Evolutionary conservation across 2,329 filamentous ascomycete genomes (phyloP).

Genomic region (Fusarium sp.): DNA sequence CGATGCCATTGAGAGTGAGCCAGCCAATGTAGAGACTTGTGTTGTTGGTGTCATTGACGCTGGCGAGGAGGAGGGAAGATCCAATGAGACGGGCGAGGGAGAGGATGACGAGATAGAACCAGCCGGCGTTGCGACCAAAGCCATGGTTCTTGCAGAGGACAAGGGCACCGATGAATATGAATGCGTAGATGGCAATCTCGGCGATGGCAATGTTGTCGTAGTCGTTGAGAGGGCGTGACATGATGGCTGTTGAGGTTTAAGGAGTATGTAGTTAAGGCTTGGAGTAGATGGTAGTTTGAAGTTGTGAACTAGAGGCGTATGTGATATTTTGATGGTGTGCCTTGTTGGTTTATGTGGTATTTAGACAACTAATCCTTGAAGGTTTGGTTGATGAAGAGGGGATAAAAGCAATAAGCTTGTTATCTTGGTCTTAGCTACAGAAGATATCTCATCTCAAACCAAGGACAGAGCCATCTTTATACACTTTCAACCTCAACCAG

Average conservation of each 20-base stretch:
- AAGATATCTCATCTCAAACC: background rate
- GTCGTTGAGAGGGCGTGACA: conserved; percentile 39
- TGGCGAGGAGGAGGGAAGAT: conserved; percentile 55
- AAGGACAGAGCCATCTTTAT: conserved; percentile 23
- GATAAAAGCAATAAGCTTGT: background rate
- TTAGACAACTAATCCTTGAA: background rate
- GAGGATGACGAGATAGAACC: conserved; percentile 66
- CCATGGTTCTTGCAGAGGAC: conserved; percentile 57
- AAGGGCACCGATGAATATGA: conserved; percentile 44
- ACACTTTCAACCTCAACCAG: conserved; percentile 4
- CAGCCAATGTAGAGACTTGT: conserved; percentile 47
- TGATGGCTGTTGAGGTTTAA: conserved; percentile 8
- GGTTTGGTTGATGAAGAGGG: background rate
- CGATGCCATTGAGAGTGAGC: conserved; percentile 46
- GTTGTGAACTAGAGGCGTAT: background rate
- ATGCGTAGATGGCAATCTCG: conserved; percentile 44
- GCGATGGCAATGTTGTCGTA: conserved; percentile 48
- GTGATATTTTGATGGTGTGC: background rate
- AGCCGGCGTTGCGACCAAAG: conserved; percentile 66
- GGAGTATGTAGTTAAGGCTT: background rate
- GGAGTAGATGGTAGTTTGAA: background rate
- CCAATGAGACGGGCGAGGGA: conserved; percentile 65
- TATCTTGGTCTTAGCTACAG: background rate
- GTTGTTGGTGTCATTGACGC: conserved; percentile 60
- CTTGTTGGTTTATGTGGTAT: background rate